Base-by-base conservation (phyloP, 106 monocot species). In the Dactylorhiza incarnata region DNA sequence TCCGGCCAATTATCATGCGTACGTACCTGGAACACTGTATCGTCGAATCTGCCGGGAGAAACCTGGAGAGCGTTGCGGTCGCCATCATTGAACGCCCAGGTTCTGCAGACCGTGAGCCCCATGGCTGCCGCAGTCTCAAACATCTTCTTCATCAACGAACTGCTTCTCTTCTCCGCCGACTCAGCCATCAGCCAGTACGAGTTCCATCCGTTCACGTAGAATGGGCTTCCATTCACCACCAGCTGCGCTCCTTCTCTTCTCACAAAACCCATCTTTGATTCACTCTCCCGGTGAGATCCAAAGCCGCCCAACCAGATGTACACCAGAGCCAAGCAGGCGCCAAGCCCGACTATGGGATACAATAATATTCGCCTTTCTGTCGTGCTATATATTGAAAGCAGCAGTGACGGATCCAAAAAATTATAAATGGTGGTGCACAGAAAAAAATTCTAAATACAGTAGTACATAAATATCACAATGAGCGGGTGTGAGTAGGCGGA, bases 31-130 rank as follows among this genome's bases (percentile, higher is more conserved):
- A 79, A 79, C 72, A 79, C 58, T 24, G 46, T 26, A 17, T 73
- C 73, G 63, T 63, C 58, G 22, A 72, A 79, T 22, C 7, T 13
- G 19, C 79, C 73, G 73, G 79, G 79, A 22, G 73, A 73, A 29
- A 16, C 9, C 11, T 79, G 79, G 16, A 79, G 79, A 11, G 79
- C 43, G 25, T 71, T 73, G 46, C 63, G 61, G 17, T 59, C 79
- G 14, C 79, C 73, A 73, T 79, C 79, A 24, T 71, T 79, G 46
- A 79, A 79, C 61, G 73, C 79, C 79, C 79, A 79, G 7, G 79
- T 73, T 29, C 79, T 73, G 11, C 71, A 71, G 0, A 79, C 61
- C 14, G 55, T 79, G 6, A 79, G 63, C 9, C 79, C 79, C 22
- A 56, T 23, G 11, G 24, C 24, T 2, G 37, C 3, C 24, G 73